A percentile compares a stretch with the other conserved stretches of the same genome.
Evolutionary conservation across 768 basidiomycete genomes (phyloP).

Genomic region (Suillus bovinus): DNA sequence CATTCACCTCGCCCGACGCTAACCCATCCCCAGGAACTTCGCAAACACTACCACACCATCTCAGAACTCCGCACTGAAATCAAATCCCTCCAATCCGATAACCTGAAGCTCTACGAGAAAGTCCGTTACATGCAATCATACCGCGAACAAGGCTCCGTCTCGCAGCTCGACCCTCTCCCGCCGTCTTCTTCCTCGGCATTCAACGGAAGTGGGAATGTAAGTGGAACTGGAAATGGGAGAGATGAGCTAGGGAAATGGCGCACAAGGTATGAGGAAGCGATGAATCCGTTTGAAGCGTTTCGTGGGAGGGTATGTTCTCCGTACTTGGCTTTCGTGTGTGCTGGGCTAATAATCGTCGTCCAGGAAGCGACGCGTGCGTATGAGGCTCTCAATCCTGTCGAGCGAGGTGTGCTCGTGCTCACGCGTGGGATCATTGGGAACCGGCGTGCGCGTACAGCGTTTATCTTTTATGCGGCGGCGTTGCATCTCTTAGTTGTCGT

Average conservation of each 20-base stretch:
- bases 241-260: conserved; percentile 90
- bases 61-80: conserved; percentile 92
- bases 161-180: conserved; percentile 72
- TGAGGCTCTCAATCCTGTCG: conserved; percentile 86
- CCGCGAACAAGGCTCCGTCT: conserved; percentile 67
- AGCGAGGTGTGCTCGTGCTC: conserved; percentile 82
- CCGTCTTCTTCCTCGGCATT: conserved; percentile 25
- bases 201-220: conserved; percentile 37
- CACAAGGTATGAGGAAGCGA: conserved; percentile 90
- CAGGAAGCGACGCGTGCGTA: conserved; percentile 97
- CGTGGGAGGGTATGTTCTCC: conserved; percentile 76
- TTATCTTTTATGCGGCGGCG: conserved; percentile 82
- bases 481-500: conserved; percentile 81
- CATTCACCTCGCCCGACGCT: neutral
- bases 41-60: conserved; percentile 93
- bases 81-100: conserved; percentile 90
- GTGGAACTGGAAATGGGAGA: conserved; percentile 40
- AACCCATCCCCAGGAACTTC: conserved; percentile 65
- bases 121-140: conserved; percentile 99
- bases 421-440: conserved; percentile 88
- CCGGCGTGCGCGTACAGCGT: conserved; percentile 84
- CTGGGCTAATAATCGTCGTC: conserved; percentile 6
- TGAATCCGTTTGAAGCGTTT: conserved; percentile 99
- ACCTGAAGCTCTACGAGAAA: conserved; percentile 98
- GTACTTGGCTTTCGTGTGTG: neutral